Conservation (phyloP, 192 early-diverging fungal genomes). For the Backusella tarrabulga region DNA sequence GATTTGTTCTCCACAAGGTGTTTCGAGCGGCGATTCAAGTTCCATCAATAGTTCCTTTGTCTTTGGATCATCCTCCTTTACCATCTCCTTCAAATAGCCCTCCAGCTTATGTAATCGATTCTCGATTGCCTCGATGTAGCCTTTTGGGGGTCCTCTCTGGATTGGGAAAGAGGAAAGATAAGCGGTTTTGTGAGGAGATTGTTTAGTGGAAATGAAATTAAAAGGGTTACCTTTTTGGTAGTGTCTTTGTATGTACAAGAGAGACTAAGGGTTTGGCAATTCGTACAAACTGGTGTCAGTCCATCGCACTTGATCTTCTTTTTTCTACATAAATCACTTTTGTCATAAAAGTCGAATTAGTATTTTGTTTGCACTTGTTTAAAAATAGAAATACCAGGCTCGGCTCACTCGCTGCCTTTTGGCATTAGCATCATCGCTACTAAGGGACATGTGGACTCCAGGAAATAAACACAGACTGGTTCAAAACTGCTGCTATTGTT, state of each 20-base stretch:
- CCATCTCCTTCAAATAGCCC: slow-evolving; percentile 55
- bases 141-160: slow-evolving; percentile 75
- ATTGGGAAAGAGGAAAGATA: no score
- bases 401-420: slow-evolving; percentile 41
- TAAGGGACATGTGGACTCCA: slow-evolving; percentile 8
- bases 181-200: slow-evolving; percentile 10
- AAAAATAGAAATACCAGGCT: slow-evolving; percentile 29
- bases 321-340: slow-evolving; percentile 72
- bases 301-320: slow-evolving; percentile 89
- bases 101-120: slow-evolving; percentile 71
- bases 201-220: background rate
- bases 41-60: slow-evolving; percentile 32
- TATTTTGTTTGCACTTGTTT: background rate
- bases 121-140: slow-evolving; percentile 87
- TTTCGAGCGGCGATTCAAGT: slow-evolving; percentile 37
- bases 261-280: slow-evolving; percentile 66
- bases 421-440: slow-evolving; percentile 6
- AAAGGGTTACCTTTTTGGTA: slow-evolving; percentile 34
- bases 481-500: background rate
- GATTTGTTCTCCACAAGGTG: slow-evolving; percentile 32
- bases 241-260: slow-evolving; percentile 66
- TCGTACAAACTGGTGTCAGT: slow-evolving; percentile 62
- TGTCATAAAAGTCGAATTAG: background rate
- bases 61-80: slow-evolving; percentile 50
- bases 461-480: background rate